Evolutionary conservation across 139 green algal species (phyloP).

Genomic region (Haematococcus sp.): DNA sequence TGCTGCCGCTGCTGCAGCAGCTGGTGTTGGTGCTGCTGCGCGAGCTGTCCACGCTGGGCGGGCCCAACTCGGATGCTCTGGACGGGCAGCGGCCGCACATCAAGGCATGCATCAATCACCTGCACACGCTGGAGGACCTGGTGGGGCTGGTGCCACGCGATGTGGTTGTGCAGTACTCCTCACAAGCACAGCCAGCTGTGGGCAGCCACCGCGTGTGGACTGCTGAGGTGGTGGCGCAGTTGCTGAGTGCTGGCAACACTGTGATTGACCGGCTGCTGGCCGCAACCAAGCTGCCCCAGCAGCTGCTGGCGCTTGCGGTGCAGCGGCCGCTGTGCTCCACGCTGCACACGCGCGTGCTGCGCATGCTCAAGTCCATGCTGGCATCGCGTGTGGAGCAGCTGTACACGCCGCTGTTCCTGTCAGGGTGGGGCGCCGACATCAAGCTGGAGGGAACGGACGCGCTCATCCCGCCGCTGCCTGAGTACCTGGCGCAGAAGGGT

Average conservation of each 20-base stretch:
- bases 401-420: conserved; percentile 27
- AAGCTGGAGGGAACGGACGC: not conserved
- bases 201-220: conserved; percentile 43
- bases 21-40: conserved; percentile 23
- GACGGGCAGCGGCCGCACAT: conserved; percentile 35
- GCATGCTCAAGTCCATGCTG: conserved; percentile 28
- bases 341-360: conserved; percentile 34
- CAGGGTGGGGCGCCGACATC: conserved; percentile 1
- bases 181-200: conserved; percentile 14
- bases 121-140: conserved; percentile 3
- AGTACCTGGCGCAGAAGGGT: not conserved
- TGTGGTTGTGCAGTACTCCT: conserved; percentile 2
- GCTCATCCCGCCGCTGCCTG: not conserved
- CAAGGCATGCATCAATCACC: conserved; percentile 30
- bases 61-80: conserved; percentile 15
- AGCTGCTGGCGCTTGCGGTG: conserved; percentile 21
- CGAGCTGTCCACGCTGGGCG: conserved; percentile 19
- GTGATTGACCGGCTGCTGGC: conserved; percentile 24
- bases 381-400: conserved; percentile 20
- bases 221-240: conserved; percentile 19
- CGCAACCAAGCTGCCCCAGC: conserved; percentile 24
- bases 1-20: conserved; percentile 31
- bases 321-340: conserved; percentile 22
- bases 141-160: not conserved
- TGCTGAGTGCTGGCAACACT: not conserved